Conservation (phyloP, 2,329 filamentous ascomycete genomes). For the Pyrenochaeta sp. region DNA sequence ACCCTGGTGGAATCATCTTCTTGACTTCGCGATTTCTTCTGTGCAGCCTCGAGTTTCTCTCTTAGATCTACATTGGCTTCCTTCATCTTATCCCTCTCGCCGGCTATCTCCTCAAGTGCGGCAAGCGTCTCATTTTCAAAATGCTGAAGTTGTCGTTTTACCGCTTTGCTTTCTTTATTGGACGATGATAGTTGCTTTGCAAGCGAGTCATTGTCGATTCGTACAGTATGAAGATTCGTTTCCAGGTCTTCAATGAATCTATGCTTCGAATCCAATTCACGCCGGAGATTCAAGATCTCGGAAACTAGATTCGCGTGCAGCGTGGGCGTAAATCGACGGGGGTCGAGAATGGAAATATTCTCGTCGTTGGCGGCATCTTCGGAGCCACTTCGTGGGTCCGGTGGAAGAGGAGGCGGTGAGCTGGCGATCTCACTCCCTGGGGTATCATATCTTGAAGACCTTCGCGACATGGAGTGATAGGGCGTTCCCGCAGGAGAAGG, state of each 20-base stretch:
- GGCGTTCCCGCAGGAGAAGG: conserved; percentile 77
- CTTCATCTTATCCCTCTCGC: conserved; percentile 85
- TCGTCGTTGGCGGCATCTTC: conserved; percentile 69
- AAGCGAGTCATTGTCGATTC: conserved; percentile 77
- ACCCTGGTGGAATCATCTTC: conserved; percentile 84
- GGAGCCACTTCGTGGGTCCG: conserved; percentile 56
- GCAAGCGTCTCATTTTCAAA: conserved; percentile 89
- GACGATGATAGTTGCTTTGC: conserved; percentile 68
- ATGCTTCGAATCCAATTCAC: conserved; percentile 90
- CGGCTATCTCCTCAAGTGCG: conserved; percentile 81
- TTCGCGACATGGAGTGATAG: conserved; percentile 70
- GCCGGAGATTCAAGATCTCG: conserved; percentile 85
- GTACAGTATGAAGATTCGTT: conserved; percentile 72
- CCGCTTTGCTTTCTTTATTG: conserved; percentile 77
- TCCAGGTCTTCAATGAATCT: conserved; percentile 88
- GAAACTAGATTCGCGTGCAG: conserved; percentile 93
- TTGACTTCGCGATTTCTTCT: conserved; percentile 79
- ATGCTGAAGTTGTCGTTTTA: conserved; percentile 85
- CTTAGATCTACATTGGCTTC: conserved; percentile 76
- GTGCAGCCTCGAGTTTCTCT: conserved; percentile 76
- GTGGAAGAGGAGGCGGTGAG: conserved; percentile 66
- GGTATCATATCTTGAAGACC: conserved; percentile 67
- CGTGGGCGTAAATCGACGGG: conserved; percentile 91
- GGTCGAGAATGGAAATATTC: conserved; percentile 79
- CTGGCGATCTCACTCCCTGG: conserved; percentile 69